Conservation (phyloP, 352 stramenopile genomes). For the Phytophthora litchii region DNA sequence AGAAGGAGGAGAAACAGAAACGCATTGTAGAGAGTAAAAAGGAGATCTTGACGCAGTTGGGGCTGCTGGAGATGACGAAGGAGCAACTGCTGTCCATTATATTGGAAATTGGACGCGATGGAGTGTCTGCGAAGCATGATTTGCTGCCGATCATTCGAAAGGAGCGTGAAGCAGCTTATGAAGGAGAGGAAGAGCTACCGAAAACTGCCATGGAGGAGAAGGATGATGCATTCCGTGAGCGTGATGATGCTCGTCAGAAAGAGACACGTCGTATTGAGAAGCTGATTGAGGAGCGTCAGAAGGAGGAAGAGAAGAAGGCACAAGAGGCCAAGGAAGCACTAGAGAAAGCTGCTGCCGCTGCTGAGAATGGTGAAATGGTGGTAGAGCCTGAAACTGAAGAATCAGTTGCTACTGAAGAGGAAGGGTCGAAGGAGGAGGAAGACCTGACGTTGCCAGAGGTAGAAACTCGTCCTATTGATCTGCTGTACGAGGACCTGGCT, state of each 20-base stretch:
- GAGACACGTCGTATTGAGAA: slow-evolving; percentile 64
- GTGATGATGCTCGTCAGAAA: slow-evolving; percentile 54
- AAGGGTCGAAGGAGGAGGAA: slow-evolving; percentile 35
- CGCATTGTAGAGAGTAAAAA: slow-evolving; percentile 50
- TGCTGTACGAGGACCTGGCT: slow-evolving; percentile 59
- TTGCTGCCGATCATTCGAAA: slow-evolving; percentile 56
- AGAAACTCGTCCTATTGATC: slow-evolving; percentile 63
- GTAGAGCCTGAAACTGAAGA: slow-evolving; percentile 20
- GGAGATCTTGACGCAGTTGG: slow-evolving; percentile 56
- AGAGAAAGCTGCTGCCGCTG: slow-evolving; percentile 24
- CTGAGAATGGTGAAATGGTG: slow-evolving; percentile 12
- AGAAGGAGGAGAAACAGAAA: slow-evolving; percentile 54
- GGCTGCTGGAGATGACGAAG: slow-evolving; percentile 58
- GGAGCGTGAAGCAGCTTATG: slow-evolving; percentile 41
- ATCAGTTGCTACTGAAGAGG: slow-evolving; percentile 14
- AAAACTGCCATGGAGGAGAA: slow-evolving; percentile 57
- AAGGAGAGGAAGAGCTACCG: slow-evolving; percentile 34
- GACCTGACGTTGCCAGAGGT: slow-evolving; percentile 55
- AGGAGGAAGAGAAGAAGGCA: slow-evolving; percentile 35
- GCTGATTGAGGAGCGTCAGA: slow-evolving; percentile 53
- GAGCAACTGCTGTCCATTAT: slow-evolving; percentile 69
- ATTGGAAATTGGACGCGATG: slow-evolving; percentile 57
- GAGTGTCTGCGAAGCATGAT: slow-evolving; percentile 54
- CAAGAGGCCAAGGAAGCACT: slow-evolving; percentile 37
- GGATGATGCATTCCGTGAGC: slow-evolving; percentile 53